These are phyloP conservation scores for Calonectria hongkongensis DNA, from an alignment of 2,329 filamentous ascomycete species.

Conservation along the genomic window DNA sequence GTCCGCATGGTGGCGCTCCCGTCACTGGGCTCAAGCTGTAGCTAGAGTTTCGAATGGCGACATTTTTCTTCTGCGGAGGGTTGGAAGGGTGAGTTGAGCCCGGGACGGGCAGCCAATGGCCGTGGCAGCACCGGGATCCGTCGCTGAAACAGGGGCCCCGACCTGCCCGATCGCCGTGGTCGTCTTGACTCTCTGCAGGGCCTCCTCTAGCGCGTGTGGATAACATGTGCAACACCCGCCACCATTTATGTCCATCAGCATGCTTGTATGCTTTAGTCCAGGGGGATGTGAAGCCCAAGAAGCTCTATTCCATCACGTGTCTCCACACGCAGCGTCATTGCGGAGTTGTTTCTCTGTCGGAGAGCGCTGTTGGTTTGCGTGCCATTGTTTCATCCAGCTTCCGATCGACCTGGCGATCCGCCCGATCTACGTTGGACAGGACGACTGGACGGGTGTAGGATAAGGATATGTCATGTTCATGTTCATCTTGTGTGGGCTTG, in stretches of 20 bases:
- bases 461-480: not conserved
- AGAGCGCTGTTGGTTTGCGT: slow-evolving; percentile 9
- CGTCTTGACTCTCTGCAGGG: not conserved
- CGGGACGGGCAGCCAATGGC: slow-evolving; percentile 33
- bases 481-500: not conserved
- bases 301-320: slow-evolving; percentile 23
- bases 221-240: slow-evolving; percentile 21
- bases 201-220: slow-evolving; percentile 3
- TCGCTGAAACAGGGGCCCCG: slow-evolving; percentile 30
- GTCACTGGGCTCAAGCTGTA: not conserved
- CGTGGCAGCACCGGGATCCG: slow-evolving; percentile 5
- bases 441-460: not conserved
- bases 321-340: slow-evolving; percentile 36
- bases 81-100: not conserved
- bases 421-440: slow-evolving; percentile 5
- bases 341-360: slow-evolving; percentile 25
- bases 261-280: slow-evolving; percentile 32
- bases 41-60: slow-evolving; percentile 22
- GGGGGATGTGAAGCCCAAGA: slow-evolving; percentile 5
- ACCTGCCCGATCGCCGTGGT: slow-evolving; percentile 1
- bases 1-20: slow-evolving; percentile 18
- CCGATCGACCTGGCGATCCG: slow-evolving; percentile 24
- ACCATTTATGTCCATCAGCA: not conserved
- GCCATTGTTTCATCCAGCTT: slow-evolving; percentile 25
- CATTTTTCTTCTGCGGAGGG: not conserved